Evolutionary conservation across 495 filamentous ascomycete species (phyloP).

Genomic region (Aspergillus nidulans): DNA sequence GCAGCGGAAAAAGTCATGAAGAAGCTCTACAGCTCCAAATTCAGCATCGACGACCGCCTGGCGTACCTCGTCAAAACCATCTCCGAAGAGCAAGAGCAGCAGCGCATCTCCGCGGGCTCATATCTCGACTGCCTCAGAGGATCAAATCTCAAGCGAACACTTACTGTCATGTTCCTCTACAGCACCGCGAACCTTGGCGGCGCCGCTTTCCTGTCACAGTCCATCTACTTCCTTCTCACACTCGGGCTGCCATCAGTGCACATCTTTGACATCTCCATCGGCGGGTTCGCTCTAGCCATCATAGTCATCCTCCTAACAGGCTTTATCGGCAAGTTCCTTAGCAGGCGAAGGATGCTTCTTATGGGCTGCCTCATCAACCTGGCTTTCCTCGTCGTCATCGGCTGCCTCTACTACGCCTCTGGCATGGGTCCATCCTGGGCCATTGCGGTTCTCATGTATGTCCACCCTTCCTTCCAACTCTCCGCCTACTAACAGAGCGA

Average conservation of each 20-base stretch:
- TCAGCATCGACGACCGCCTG: background rate
- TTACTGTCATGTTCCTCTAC: conserved; percentile 3
- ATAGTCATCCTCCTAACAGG: background rate
- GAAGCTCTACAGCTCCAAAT: background rate
- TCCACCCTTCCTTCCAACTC: background rate
- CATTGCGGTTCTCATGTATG: conserved; percentile 4
- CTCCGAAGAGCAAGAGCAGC: background rate
- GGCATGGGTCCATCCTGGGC: conserved; percentile 2
- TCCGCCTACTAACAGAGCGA: background rate
- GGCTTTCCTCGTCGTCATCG: background rate
- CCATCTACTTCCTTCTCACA: conserved; percentile 4
- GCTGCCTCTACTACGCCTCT: background rate
- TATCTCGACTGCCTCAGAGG: background rate
- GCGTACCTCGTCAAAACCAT: background rate
- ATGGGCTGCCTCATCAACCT: background rate
- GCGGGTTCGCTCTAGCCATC: background rate
- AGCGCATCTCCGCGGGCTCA: background rate
- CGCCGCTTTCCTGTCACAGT: conserved; percentile 2
- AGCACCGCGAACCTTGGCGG: background rate
- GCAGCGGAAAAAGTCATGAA: background rate
- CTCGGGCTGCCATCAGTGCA: conserved; percentile 2
- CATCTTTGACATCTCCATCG: conserved; percentile 3
- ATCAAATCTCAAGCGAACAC: conserved; percentile 2
- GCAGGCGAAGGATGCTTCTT: background rate
- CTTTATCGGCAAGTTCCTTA: background rate